phyloP scores from a whole-genome alignment of 805 yeast genomes.

The Teunomyces atbi region DNA sequence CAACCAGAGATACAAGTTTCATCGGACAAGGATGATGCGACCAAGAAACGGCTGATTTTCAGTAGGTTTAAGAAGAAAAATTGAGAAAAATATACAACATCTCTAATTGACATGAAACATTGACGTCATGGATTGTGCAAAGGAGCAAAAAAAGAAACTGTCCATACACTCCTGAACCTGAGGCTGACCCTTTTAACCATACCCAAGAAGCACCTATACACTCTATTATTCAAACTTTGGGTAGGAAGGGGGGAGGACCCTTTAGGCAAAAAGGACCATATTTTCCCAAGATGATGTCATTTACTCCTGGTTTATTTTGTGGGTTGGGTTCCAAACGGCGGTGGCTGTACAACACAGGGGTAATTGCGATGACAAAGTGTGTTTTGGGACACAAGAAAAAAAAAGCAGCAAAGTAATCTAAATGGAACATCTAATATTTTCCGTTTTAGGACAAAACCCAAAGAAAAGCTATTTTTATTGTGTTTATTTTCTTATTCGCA shows the following conservation, averaged over 20 bases:
- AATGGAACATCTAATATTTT: background rate
- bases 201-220: no score
- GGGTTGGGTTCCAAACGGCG: background rate
- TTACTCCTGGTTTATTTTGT: background rate
- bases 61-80: constrained; percentile 6
- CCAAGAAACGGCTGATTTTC: constrained; percentile 6
- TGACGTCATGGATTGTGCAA: background rate
- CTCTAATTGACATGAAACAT: background rate
- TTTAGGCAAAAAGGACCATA: no score
- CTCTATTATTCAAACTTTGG: no score
- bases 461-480: background rate
- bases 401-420: background rate
- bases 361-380: background rate
- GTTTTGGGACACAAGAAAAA: background rate
- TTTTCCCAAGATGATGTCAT: background rate
- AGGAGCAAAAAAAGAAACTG: background rate
- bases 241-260: no score
- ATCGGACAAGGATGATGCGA: background rate
- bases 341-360: background rate
- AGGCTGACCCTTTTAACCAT: no score
- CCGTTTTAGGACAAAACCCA: background rate
- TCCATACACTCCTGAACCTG: no score
- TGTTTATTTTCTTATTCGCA: background rate
- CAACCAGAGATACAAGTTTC: background rate
- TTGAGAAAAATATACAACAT: background rate